Evolutionary conservation across 2,329 filamentous ascomycete genomes (phyloP), one percentile per base, ranked within the genome.

Genomic region (Cladosporium sp.): DNA sequence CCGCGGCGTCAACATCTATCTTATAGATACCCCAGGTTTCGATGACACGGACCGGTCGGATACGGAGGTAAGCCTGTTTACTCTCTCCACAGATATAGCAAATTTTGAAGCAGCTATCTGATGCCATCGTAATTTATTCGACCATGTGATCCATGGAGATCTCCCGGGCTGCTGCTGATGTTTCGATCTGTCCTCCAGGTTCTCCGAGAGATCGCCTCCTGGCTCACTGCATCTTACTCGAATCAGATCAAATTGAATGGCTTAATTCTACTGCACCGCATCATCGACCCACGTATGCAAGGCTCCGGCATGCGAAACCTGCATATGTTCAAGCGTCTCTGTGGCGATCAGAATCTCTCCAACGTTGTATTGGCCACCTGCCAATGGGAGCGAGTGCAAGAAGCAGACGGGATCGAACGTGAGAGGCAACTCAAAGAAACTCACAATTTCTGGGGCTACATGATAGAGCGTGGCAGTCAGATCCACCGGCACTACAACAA

Each of bases 191-290:
- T 11, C 4, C 15, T 16, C 1, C 13, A 35, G 32, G 67, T 77
- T 1, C 64, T 77, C 1, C 42, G 61, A n/a, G 61, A 70, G 33
- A 71, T 76, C 19, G 69, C 71, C 0, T 58, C 59, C 4, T 74
- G 67, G 55, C 61, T 75, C 2, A 62, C 59, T 1, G 49, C 49
- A 0, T 59, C 64, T 0, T 71, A 69, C 49, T 56, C 54, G 15
- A 50, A 63, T 13, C 38, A 65, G 13, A 59, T 67, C 42, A 62
- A 62, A 32, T 63, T 75, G 3, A 62, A 62, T 4, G 74, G 73
- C 0, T 69, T 77, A 42, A 67, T 77, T 22, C 76, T 76, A 56
- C 56, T 77, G 7, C 73, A 75, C 42, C 64, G 65, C 0, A 76
- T 77, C 53, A 66, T 64, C 0, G 68, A 73, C 41, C 63, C 57